These are phyloP conservation scores for Nematocida major DNA, from an alignment of 371 early-diverging fungal species.

Conservation along the genomic window DNA sequence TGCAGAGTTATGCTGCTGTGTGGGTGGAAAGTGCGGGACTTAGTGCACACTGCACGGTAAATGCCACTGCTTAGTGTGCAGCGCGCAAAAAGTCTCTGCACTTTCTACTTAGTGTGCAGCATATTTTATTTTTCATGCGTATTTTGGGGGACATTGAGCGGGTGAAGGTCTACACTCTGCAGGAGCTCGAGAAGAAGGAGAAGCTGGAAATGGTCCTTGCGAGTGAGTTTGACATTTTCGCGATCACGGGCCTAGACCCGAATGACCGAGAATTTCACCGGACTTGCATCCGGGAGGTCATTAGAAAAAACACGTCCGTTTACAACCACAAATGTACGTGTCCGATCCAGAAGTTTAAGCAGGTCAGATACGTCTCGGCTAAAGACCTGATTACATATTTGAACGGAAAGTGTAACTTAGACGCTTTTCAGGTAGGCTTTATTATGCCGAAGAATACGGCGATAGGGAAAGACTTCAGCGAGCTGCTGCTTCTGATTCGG, in stretches of 20 bases:
- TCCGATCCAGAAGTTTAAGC: conserved; percentile 10
- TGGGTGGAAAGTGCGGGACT: neutral
- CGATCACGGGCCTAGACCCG: conserved; percentile 4
- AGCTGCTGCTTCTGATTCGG: conserved; percentile 9
- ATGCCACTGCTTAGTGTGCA: too few relatives aligned
- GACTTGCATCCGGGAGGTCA: conserved; percentile 14
- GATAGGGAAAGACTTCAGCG: conserved; percentile 24
- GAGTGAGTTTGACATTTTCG: conserved; percentile 32
- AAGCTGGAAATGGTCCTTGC: conserved; percentile 10
- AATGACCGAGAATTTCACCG: conserved; percentile 1
- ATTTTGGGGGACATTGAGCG: conserved; percentile 34
- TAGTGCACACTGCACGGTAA: too few relatives aligned
- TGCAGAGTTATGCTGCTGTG: neutral
- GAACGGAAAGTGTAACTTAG: conserved; percentile 37
- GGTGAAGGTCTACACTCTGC: conserved; percentile 16
- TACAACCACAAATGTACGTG: conserved; percentile 15
- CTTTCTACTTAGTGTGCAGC: too few relatives aligned
- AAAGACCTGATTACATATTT: neutral
- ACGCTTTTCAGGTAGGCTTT: conserved; percentile 18
- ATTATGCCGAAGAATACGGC: conserved; percentile 38
- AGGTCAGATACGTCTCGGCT: neutral
- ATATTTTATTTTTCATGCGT: conserved; percentile 28
- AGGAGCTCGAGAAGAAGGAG: conserved; percentile 41
- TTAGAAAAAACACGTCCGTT: neutral
- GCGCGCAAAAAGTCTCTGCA: too few relatives aligned